phyloP scores from a whole-genome alignment of 495 filamentous ascomycete species.

The Talaromyces trachyspermus region DNA sequence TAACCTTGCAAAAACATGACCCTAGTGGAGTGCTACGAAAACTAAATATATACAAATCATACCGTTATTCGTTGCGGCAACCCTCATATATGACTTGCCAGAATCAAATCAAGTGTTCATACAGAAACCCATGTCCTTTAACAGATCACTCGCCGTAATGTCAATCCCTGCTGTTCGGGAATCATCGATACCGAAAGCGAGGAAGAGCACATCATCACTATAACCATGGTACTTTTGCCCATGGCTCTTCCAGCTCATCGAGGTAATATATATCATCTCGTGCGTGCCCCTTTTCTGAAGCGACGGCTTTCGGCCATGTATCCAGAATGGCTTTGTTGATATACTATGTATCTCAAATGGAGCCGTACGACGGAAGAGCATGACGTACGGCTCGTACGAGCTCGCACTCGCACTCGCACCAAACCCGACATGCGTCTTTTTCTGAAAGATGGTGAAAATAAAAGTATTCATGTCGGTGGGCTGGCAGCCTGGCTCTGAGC shows the following conservation, averaged over 20 bases:
- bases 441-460: constrained; percentile 43
- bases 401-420: too few species aligned
- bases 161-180: constrained; percentile 36
- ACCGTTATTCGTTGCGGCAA: too few species aligned
- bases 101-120: too few species aligned
- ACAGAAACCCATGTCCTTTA: constrained; percentile 30
- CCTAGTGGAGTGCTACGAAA: too few species aligned
- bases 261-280: constrained; percentile 48
- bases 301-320: constrained; percentile 30
- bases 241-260: constrained; percentile 41
- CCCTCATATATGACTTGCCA: too few species aligned
- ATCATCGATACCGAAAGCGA: constrained; percentile 48
- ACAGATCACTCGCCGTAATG: constrained; percentile 37
- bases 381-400: constrained; percentile 49
- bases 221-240: constrained; percentile 42
- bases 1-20: too few species aligned
- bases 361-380: constrained; percentile 34
- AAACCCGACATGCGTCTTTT: constrained; percentile 37
- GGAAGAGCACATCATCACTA: constrained; percentile 43
- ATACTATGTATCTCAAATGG: constrained; percentile 44
- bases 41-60: too few species aligned
- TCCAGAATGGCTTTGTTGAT: constrained; percentile 45
- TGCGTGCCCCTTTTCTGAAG: constrained; percentile 10
- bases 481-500: constrained; percentile 34
- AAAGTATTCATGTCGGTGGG: constrained; percentile 36